phyloP scores from a whole-genome alignment of 1,284 basidiomycete genomes.

The Papiliotrema terrestris region DNA sequence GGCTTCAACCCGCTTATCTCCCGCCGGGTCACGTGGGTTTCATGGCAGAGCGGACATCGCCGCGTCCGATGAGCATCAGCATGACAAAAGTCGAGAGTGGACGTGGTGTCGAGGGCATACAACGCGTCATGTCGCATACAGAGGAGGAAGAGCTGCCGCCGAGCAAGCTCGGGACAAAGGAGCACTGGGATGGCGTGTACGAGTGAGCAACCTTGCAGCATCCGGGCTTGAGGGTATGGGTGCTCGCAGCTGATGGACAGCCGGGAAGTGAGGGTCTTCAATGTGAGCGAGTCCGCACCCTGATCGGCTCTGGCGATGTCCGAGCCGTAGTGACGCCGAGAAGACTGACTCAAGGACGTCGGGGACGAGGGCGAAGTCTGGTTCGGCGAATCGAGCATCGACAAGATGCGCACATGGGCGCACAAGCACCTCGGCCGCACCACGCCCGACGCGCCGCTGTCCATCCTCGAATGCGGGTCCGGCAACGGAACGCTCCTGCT shows the following conservation, averaged over 20 bases:
- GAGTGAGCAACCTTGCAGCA: conserved; percentile 23
- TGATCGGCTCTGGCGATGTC: not conserved
- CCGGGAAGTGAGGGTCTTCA: conserved; percentile 47
- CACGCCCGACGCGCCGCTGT: conserved; percentile 13
- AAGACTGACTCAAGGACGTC: conserved; percentile 20
- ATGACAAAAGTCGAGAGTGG: not conserved
- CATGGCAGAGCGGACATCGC: too few relatives aligned
- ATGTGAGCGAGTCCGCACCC: conserved; percentile 17
- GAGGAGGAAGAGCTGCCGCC: conserved; percentile 47
- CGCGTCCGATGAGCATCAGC: too few relatives aligned
- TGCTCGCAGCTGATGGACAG: conserved; percentile 12
- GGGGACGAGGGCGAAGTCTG: conserved; percentile 48
- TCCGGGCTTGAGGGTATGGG: not conserved
- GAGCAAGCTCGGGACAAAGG: conserved; percentile 47
- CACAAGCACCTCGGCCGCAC: conserved; percentile 26
- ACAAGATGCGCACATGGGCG: conserved; percentile 48
- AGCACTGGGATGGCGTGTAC: conserved; percentile 50
- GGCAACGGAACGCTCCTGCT: conserved; percentile 49
- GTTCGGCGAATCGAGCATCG: conserved; percentile 46
- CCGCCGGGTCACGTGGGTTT: too few relatives aligned
- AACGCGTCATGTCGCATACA: not conserved
- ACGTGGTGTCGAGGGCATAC: not conserved
- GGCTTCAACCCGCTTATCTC: too few relatives aligned
- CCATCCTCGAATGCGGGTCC: conserved; percentile 42
- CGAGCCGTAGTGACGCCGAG: not conserved